Evolutionary conservation across 1,284 basidiomycete species (phyloP).

Genomic region (Golubevia pallescens): DNA sequence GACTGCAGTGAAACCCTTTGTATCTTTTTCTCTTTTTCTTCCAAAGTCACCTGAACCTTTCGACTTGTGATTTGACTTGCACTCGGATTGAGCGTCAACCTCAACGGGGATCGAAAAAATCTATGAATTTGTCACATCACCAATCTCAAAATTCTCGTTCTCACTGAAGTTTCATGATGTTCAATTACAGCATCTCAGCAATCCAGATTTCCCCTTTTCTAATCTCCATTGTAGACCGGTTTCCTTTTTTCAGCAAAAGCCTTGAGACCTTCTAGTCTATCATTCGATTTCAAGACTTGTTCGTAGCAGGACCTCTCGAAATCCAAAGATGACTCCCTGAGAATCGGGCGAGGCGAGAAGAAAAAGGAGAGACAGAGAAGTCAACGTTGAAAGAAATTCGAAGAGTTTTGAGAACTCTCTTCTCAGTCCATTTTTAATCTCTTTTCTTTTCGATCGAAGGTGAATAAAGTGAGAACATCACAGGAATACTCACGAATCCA

Average conservation of each 20-base stretch:
- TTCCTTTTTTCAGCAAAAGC: constrained; percentile 67
- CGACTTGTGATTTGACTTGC: too few relatives aligned
- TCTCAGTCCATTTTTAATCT: too few relatives aligned
- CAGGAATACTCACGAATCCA: constrained; percentile 71
- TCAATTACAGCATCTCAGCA: not conserved
- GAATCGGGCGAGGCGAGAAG: constrained; percentile 2
- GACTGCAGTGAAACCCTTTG: too few relatives aligned
- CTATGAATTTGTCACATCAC: too few relatives aligned
- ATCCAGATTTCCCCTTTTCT: not conserved
- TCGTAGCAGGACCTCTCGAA: constrained; percentile 88
- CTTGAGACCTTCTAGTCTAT: constrained; percentile 81
- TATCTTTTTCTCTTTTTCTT: too few relatives aligned
- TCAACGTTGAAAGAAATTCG: too few relatives aligned
- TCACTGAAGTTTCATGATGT: not conserved
- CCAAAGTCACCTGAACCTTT: too few relatives aligned
- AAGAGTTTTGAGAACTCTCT: too few relatives aligned
- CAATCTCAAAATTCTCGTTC: too few relatives aligned
- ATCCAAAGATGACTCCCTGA: constrained; percentile 73
- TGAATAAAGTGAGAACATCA: not conserved
- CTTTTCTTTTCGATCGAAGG: not conserved
- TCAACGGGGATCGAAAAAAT: too few relatives aligned
- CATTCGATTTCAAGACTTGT: constrained; percentile 76
- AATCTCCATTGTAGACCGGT: constrained; percentile 35
- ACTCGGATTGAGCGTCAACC: too few relatives aligned
- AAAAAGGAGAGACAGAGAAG: not conserved